These are phyloP conservation scores for Rhizopogon rudus DNA, from an alignment of 768 basidiomycete species.

Conservation along the genomic window DNA sequence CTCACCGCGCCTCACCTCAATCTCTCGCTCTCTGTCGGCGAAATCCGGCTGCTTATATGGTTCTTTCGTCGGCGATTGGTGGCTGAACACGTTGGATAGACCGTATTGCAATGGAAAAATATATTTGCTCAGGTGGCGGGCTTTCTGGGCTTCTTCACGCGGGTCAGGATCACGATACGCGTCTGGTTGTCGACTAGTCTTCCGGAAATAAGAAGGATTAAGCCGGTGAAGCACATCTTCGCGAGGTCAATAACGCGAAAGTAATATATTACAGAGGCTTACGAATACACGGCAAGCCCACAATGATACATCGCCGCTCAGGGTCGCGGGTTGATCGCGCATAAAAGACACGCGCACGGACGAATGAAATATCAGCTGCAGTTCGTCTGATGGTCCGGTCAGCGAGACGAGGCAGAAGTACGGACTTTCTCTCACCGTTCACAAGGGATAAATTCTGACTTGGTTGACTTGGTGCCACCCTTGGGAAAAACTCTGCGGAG, in stretches of 20 bases:
- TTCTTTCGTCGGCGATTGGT: conserved; percentile 17
- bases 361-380: conserved; percentile 47
- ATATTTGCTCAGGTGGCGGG: conserved; percentile 71
- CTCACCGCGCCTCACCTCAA: conserved; percentile 43
- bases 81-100: conserved; percentile 53
- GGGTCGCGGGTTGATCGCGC: conserved; percentile 51
- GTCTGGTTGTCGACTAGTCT: conserved; percentile 19
- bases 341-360: conserved; percentile 64
- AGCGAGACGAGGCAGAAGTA: not conserved
- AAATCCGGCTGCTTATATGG: conserved; percentile 43
- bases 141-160: conserved; percentile 40
- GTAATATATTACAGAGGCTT: conserved; percentile 14
- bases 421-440: conserved; percentile 13
- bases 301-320: conserved; percentile 41
- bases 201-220: conserved; percentile 36
- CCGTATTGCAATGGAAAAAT: conserved; percentile 81
- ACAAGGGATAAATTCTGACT: not conserved
- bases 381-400: conserved; percentile 28
- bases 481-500: no score
- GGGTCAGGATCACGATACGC: conserved; percentile 41
- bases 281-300: conserved; percentile 73
- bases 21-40: conserved; percentile 60
- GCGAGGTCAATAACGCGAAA: not conserved
- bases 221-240: conserved; percentile 67
- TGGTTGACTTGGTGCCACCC: not conserved